Percentiles rank a stretch among this genome's conserved stretches.
Conservation (phyloP, 2,329 filamentous ascomycete species). For the Corynespora cassiicola region DNA sequence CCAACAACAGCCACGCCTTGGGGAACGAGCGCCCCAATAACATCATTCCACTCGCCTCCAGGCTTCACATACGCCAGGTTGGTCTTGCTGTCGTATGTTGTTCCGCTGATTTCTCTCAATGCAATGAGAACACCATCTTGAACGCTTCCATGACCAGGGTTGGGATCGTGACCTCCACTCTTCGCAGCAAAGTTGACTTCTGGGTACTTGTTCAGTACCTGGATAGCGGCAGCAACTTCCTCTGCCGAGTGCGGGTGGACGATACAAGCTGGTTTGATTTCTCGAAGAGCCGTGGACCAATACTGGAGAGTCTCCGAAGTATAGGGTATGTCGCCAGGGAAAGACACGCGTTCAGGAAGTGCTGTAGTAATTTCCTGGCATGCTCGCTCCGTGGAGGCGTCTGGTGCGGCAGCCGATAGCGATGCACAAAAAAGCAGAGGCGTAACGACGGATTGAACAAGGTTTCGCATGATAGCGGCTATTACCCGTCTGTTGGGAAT, state of each 20-base stretch:
- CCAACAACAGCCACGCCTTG: slow-evolving; percentile 43
- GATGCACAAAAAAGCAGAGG: slow-evolving; percentile 14
- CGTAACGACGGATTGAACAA: slow-evolving; percentile 52
- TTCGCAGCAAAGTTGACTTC: slow-evolving; percentile 49
- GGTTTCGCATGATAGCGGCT: too few relatives aligned
- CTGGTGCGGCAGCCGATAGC: slow-evolving; percentile 33
- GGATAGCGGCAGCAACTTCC: too few relatives aligned
- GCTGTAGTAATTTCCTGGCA: slow-evolving; percentile 24
- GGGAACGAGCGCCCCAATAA: slow-evolving; percentile 41
- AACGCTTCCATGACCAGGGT: slow-evolving; percentile 41
- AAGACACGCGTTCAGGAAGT: slow-evolving; percentile 25
- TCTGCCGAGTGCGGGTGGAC: too few relatives aligned
- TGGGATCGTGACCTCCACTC: slow-evolving; percentile 50
- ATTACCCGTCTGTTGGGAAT: too few relatives aligned
- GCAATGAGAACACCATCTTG: slow-evolving; percentile 47
- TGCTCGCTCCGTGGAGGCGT: slow-evolving; percentile 20
- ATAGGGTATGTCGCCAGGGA: slow-evolving; percentile 20
- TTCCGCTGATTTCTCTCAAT: slow-evolving; percentile 41
- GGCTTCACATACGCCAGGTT: slow-evolving; percentile 47
- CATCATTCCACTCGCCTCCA: slow-evolving; percentile 50
- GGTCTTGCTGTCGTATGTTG: slow-evolving; percentile 42
- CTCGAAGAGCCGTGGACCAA: slow-evolving; percentile 24
- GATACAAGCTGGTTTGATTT: too few relatives aligned
- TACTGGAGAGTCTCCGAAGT: slow-evolving; percentile 25
- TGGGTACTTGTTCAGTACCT: too few relatives aligned